A percentile compares a stretch with the other conserved stretches of the same genome.
Conservation (phyloP, 495 filamentous ascomycete genomes). For the Aspergillus mulundensis region DNA sequence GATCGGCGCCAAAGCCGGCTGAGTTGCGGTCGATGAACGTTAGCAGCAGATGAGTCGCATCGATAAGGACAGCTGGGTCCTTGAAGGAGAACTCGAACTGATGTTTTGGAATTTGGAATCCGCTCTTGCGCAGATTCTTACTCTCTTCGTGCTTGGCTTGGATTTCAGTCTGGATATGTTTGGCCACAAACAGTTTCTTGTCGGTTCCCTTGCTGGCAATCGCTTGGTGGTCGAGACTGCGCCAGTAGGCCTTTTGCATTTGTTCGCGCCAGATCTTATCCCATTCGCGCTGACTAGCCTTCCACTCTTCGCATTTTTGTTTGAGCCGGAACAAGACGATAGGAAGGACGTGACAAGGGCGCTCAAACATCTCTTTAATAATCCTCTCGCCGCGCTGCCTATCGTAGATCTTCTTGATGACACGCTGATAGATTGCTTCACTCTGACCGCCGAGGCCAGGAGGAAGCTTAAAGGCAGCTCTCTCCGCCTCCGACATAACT, state of each 20-base stretch:
- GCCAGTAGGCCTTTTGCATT: constrained; percentile 87
- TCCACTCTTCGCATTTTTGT: constrained; percentile 95
- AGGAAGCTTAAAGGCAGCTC: constrained; percentile 68
- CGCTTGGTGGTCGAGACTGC: constrained; percentile 92
- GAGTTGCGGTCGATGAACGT: constrained; percentile 66
- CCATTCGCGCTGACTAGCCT: constrained; percentile 91
- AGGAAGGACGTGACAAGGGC: constrained; percentile 79
- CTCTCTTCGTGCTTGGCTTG: constrained; percentile 85
- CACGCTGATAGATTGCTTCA: constrained; percentile 90
- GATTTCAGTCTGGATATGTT: constrained; percentile 80
- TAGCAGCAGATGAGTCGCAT: constrained; percentile 75
- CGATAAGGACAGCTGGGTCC: constrained; percentile 75
- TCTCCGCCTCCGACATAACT: constrained; percentile 65
- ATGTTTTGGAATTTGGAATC: constrained; percentile 55
- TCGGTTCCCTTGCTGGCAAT: constrained; percentile 77
- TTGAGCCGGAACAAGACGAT: constrained; percentile 83
- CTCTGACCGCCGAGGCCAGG: constrained; percentile 86
- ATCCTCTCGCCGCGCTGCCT: constrained; percentile 76
- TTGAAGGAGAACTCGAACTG: constrained; percentile 71
- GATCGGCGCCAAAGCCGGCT: constrained; percentile 64
- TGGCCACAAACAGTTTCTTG: constrained; percentile 84
- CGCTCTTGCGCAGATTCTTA: constrained; percentile 58
- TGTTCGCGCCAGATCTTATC: constrained; percentile 97
- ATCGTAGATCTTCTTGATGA: constrained; percentile 98
- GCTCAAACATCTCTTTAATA: constrained; percentile 72